Base-by-base conservation (phyloP, 257 asterid species). In the Solanum etuberosum region DNA sequence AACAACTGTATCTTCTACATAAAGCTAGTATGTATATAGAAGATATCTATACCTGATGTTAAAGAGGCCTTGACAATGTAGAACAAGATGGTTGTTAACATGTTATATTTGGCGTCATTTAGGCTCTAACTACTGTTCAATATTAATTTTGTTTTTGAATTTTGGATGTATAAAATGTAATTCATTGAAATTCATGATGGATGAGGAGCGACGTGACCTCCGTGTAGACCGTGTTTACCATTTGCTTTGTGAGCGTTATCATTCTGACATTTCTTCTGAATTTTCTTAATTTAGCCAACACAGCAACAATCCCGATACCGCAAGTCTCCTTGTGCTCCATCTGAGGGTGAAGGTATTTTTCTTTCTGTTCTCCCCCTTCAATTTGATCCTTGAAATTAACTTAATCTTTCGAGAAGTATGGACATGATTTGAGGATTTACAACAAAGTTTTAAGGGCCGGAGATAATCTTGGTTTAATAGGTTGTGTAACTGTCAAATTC, bases 231-330 rank as follows among this genome's bases (percentile, higher is more conserved):
- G 59, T 48, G 59, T 46, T 86, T n/a, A 73, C 20, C 25, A 34
- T 72, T 34, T 72, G 9, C 29, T 35, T 72, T 72, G 80, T 61
- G 35, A 84, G 23, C 38, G 13, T 87, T 81, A 81, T 42, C 25
- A 25, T 13, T 82, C 31, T 16, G 83, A 25, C 48, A 29, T 57
- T 83, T 43, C 70, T 83, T 83, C 29, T 91, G 85, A 29, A 73
- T 37, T 87, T 86, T 89, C 72, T 14, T 89, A 48, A 85, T 90
- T 21, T 84, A 96, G 99, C 98, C 98, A 90, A 91, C 98, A 67
- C 96, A 94, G 77, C 99, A 96, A 88, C 99, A 93, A 91, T 94
- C 99, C 18, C 93, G 98, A 85, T 96, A 95, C 88, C 96, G 97
- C 90, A 96, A 94, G 88, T 94, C 96, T 70, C 96, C 92, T 68